Evolutionary conservation across 768 basidiomycete genomes (phyloP).

Genomic region (Hysterangium stoloniferum): DNA sequence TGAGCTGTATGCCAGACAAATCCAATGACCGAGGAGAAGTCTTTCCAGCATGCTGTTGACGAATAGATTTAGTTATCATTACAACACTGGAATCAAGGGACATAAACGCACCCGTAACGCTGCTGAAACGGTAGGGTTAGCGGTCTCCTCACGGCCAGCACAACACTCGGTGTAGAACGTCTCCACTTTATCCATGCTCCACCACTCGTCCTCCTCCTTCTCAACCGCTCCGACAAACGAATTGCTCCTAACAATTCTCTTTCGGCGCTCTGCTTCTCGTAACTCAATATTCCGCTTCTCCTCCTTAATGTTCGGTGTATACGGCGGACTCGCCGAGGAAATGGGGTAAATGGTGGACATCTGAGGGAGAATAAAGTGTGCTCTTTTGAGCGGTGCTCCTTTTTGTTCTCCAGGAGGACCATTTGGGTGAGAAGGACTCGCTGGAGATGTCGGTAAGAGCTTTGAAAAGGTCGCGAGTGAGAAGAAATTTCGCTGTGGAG

Average conservation of each 20-base stretch:
- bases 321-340: slow-evolving; percentile 75
- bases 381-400: slow-evolving; percentile 66
- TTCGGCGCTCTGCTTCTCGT: slow-evolving; percentile 59
- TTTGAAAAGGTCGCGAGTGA: slow-evolving; percentile 55
- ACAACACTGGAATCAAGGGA: not conserved
- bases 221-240: slow-evolving; percentile 10
- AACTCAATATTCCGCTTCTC: slow-evolving; percentile 79
- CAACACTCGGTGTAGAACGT: slow-evolving; percentile 86
- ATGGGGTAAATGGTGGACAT: slow-evolving; percentile 89
- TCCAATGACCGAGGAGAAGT: slow-evolving; percentile 65
- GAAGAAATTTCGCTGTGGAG: slow-evolving; percentile 59
- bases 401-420: slow-evolving; percentile 32
- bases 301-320: slow-evolving; percentile 66
- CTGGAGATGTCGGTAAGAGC: slow-evolving; percentile 54
- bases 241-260: slow-evolving; percentile 50
- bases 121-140: slow-evolving; percentile 54
- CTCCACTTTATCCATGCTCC: slow-evolving; percentile 79
- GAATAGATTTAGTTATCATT: not conserved
- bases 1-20: slow-evolving; percentile 73
- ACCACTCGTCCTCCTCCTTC: slow-evolving; percentile 54
- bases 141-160: slow-evolving; percentile 62
- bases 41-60: slow-evolving; percentile 40
- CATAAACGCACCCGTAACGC: slow-evolving; percentile 58
- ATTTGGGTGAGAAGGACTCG: slow-evolving; percentile 19
- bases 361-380: slow-evolving; percentile 85